phyloP scores from a whole-genome alignment of 2,329 filamentous ascomycete genomes.

The Aureobasidium mangrovei region DNA sequence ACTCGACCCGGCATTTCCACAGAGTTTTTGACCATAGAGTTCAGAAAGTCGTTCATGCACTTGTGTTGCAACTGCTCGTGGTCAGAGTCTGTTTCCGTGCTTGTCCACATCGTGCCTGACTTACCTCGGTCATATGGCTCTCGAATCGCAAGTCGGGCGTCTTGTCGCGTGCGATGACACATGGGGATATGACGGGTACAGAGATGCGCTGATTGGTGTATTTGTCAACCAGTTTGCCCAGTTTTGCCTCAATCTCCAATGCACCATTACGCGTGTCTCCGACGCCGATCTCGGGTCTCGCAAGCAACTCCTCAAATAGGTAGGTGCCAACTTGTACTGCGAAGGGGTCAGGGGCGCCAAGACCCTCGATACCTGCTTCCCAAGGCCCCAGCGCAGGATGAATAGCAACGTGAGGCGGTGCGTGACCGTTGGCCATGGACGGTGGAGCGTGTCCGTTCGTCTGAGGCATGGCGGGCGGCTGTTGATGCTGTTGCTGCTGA shows the following conservation, averaged over 20 bases:
- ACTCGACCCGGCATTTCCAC: slow-evolving; percentile 40
- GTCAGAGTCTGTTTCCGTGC: slow-evolving; percentile 16
- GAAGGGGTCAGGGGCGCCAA: not conserved
- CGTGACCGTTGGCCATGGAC: slow-evolving; percentile 1
- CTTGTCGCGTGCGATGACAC: slow-evolving; percentile 53
- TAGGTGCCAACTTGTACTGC: slow-evolving; percentile 10
- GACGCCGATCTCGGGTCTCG: slow-evolving; percentile 43
- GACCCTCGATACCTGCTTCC: slow-evolving; percentile 15
- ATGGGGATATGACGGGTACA: slow-evolving; percentile 61
- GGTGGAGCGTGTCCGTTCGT: slow-evolving; percentile 7
- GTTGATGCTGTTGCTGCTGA: not conserved
- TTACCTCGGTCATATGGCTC: slow-evolving; percentile 83
- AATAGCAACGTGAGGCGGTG: not conserved
- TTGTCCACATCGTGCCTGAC: slow-evolving; percentile 22
- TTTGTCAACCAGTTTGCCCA: slow-evolving; percentile 71
- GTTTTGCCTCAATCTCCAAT: slow-evolving; percentile 89
- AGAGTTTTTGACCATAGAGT: slow-evolving; percentile 54
- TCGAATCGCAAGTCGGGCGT: slow-evolving; percentile 51
- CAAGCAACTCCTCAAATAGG: slow-evolving; percentile 8
- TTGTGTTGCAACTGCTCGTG: slow-evolving; percentile 63
- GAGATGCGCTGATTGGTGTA: slow-evolving; percentile 60
- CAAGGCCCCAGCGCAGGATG: slow-evolving; percentile 13
- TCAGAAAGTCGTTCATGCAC: slow-evolving; percentile 75
- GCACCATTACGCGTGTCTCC: slow-evolving; percentile 54
- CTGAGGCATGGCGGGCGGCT: not conserved